These are phyloP conservation scores for Scalesia atractyloides DNA, from an alignment of 129 eudicot species.

Conservation along the genomic window DNA sequence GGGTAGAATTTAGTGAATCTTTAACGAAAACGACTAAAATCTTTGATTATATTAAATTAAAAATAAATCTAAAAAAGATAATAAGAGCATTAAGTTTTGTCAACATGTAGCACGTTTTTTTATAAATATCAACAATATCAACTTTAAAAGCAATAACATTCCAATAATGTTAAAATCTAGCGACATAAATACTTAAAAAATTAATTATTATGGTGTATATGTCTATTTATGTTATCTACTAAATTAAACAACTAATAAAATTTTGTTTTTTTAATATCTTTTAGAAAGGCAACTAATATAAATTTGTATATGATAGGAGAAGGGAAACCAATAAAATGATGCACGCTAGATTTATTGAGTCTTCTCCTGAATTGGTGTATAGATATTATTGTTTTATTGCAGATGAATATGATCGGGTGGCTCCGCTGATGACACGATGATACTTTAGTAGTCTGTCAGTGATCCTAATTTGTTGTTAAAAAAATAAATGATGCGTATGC, in stretches of 20 bases:
- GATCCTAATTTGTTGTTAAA: too few relatives aligned
- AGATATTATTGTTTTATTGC: too few relatives aligned
- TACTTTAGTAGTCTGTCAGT: too few relatives aligned
- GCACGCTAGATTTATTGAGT: too few relatives aligned
- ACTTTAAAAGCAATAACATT: neutral
- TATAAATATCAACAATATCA: neutral
- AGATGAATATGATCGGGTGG: too few relatives aligned
- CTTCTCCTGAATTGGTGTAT: too few relatives aligned
- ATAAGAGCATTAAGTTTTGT: neutral
- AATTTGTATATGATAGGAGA: too few relatives aligned
- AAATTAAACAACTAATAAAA: neutral
- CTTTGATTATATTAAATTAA: neutral
- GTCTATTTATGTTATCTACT: constrained; percentile 1
- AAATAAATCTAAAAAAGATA: neutral
- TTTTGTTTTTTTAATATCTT: too few relatives aligned
- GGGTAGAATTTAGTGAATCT: neutral
- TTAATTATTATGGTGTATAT: neutral
- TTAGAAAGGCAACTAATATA: too few relatives aligned
- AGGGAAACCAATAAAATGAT: too few relatives aligned
- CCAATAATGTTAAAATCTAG: neutral
- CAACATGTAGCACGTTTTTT: neutral
- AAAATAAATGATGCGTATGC: too few relatives aligned
- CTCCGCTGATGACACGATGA: too few relatives aligned
- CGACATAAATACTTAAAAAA: neutral
- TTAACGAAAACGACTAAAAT: neutral